Evolutionary conservation across 441 rosid genomes (phyloP), one percentile per base, ranked within the genome.

Genomic region (Flueggea neowawraea): DNA sequence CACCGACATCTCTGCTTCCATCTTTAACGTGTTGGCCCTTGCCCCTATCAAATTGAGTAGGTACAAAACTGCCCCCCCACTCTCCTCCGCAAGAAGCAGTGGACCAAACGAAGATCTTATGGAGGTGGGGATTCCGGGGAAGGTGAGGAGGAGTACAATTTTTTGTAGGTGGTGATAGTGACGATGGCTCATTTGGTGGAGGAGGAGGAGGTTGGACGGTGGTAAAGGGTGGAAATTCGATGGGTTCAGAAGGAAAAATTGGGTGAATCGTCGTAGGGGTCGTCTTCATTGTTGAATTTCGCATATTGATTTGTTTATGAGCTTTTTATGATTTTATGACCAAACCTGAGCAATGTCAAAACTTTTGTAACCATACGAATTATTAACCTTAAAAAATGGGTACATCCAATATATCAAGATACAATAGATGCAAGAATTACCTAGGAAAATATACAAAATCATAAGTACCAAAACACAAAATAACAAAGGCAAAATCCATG

Each of bases 271-370:
- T 75, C 91, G 7, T 72, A 70, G 16, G 79, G 70, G n/a, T n/a
- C n/a, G 62, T 68, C 73, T 47, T 77, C 87, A 4, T 78, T 86
- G 72, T 79, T 84, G 0, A 76, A 64, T 66, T 84, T 84, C 7
- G 96, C 96, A 2, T 81, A 83, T 64, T 80, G 74, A 31, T 92
- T 92, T 14, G 79, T 90, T 15, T 92, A 92, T 33, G 98, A 92
- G 79, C n/a, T n/a, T n/a, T n/a, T n/a, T n/a, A n/a, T n/a, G n/a
- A n/a, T n/a, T n/a, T n/a, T n/a, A n/a, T n/a, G n/a, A n/a, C n/a
- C n/a, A n/a, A n/a, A n/a, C n/a, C n/a, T n/a, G n/a, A n/a, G n/a
- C n/a, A n/a, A n/a, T n/a, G n/a, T n/a, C n/a, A n/a, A n/a, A n/a
- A n/a, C n/a, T n/a, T n/a, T n/a, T n/a, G n/a, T n/a, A n/a, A n/a